Conservation (phyloP, 163 green algal genomes). For the Scenedesmus sp. region DNA sequence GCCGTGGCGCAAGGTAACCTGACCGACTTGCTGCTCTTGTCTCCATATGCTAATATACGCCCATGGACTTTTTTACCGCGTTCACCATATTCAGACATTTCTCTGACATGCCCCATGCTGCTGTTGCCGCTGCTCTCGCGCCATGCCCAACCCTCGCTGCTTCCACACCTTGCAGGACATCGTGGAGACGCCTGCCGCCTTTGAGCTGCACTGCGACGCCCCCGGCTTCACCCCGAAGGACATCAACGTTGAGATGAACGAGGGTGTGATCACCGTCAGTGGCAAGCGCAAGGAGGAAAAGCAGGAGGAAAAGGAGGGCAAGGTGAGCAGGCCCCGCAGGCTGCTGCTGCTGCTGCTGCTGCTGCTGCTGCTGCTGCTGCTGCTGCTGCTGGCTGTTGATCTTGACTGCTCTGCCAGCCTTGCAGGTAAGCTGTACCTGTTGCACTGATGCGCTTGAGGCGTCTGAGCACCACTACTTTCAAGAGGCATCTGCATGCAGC, state of each 20-base stretch:
- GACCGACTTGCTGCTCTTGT: neutral
- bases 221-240: constrained; percentile 54
- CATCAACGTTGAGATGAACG: constrained; percentile 50
- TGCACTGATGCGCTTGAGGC: too few relatives aligned
- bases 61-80: too few relatives aligned
- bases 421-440: too few relatives aligned
- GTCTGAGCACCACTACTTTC: too few relatives aligned
- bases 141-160: neutral
- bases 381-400: neutral
- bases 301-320: constrained; percentile 40
- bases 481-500: too few relatives aligned
- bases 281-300: constrained; percentile 56
- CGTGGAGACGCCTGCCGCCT: constrained; percentile 47
- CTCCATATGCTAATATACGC: neutral
- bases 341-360: too few relatives aligned
- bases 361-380: too few relatives aligned
- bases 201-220: constrained; percentile 51
- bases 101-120: neutral
- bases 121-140: neutral
- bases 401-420: too few relatives aligned
- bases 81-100: neutral
- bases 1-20: neutral
- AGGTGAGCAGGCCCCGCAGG: constrained; percentile 32
- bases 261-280: constrained; percentile 56
- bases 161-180: constrained; percentile 39